These are phyloP conservation scores for Simplicillium sp. DNA, from an alignment of 2,329 filamentous ascomycete species.

Conservation along the genomic window DNA sequence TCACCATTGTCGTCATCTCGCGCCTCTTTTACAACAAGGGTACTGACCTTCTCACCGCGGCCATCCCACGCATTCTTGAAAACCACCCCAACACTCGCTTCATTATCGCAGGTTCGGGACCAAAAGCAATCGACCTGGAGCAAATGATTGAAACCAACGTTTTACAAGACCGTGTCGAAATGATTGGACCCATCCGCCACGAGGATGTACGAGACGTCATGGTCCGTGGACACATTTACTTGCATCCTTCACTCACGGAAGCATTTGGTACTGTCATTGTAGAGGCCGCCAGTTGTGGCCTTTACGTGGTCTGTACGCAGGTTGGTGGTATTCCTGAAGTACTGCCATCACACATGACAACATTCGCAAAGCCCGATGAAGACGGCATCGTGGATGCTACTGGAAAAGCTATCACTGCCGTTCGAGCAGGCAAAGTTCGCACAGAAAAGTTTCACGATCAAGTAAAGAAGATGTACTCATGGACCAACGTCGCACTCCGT, in stretches of 20 bases:
- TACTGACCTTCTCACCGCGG: conserved; percentile 91
- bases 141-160: conserved; percentile 97
- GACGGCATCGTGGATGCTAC: conserved; percentile 89
- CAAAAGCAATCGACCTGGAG: conserved; percentile 94
- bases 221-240: conserved; percentile 92
- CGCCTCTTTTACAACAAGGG: conserved; percentile 98
- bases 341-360: conserved; percentile 90
- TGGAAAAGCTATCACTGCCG: conserved; percentile 74
- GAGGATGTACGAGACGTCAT: conserved; percentile 97
- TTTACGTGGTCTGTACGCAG: conserved; percentile 94
- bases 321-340: conserved; percentile 97
- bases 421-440: conserved; percentile 77
- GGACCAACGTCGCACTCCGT: conserved; percentile 88
- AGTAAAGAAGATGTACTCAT: conserved; percentile 97
- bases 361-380: conserved; percentile 93
- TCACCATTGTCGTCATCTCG: conserved; percentile 95
- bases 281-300: conserved; percentile 87
- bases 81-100: conserved; percentile 90
- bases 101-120: conserved; percentile 90
- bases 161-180: conserved; percentile 83
- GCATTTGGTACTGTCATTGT: conserved; percentile 98
- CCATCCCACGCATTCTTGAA: conserved; percentile 84
- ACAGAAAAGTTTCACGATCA: conserved; percentile 95
- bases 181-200: conserved; percentile 85
- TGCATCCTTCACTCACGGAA: conserved; percentile 90